phyloP scores from a whole-genome alignment of 176 grass and related monocot species.

The Carex pumila region DNA sequence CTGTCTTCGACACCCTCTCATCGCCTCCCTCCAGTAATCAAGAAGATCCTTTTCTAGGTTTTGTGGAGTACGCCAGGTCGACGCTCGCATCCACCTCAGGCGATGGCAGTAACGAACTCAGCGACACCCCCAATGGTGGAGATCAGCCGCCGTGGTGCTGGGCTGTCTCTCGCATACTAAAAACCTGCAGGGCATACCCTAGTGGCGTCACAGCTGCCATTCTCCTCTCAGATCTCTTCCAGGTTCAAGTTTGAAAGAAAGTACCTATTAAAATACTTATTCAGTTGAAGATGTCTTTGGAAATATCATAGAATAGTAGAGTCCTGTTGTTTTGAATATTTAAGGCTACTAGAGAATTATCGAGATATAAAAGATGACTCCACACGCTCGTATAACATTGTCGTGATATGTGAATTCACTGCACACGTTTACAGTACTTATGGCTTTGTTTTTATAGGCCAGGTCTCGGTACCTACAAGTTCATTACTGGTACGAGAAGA shows the following conservation, averaged over 20 bases:
- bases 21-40: background rate
- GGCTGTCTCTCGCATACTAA: slow-evolving; percentile 64
- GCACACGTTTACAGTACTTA: background rate
- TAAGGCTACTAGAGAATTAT: background rate
- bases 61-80: slow-evolving; percentile 66
- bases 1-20: background rate
- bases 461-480: background rate
- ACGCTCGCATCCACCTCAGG: slow-evolving; percentile 28
- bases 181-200: slow-evolving; percentile 70
- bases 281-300: background rate
- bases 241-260: slow-evolving; percentile 27
- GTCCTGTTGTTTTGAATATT: background rate
- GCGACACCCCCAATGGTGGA: background rate
- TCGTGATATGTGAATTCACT: background rate
- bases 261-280: background rate
- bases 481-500: background rate
- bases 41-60: slow-evolving; percentile 49
- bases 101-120: slow-evolving; percentile 18
- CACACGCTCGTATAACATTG: background rate
- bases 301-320: background rate
- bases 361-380: background rate
- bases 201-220: slow-evolving; percentile 84
- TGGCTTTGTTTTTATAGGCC: background rate
- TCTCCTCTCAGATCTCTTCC: slow-evolving; percentile 87
- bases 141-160: slow-evolving; percentile 57